phyloP scores from a whole-genome alignment of 225 moss, liverwort and hornwort genomes.

The Physcomitrium patens region DNA sequence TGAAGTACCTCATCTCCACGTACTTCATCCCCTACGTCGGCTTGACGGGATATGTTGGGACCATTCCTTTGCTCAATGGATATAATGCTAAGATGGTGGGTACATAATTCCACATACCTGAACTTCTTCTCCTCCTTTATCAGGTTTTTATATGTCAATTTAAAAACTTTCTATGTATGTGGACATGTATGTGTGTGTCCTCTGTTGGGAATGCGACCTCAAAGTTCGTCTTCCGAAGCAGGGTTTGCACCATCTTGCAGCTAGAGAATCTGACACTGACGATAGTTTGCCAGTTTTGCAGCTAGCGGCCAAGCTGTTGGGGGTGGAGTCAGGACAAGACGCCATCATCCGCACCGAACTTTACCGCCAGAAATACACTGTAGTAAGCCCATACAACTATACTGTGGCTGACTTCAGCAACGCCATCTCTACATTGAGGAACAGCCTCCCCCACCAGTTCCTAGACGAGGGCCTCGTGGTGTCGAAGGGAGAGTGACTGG shows the following conservation, averaged over 20 bases:
- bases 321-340: slow-evolving; percentile 77
- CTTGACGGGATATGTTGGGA: slow-evolving; percentile 73
- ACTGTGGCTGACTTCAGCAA: slow-evolving; percentile 62
- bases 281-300: slow-evolving; percentile 20
- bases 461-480: slow-evolving; percentile 75
- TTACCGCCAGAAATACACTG: slow-evolving; percentile 44
- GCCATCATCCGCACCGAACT: slow-evolving; percentile 65
- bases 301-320: slow-evolving; percentile 62
- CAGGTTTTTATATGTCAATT: too few species aligned
- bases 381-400: slow-evolving; percentile 51
- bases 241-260: too few species aligned
- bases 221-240: too few species aligned
- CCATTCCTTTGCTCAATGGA: slow-evolving; percentile 40
- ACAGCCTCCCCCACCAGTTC: slow-evolving; percentile 35
- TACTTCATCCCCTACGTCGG: slow-evolving; percentile 88
- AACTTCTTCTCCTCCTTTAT: background rate
- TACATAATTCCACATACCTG: background rate
- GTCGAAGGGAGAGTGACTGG: slow-evolving; percentile 28
- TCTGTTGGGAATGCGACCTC: too few species aligned
- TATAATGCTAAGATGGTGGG: slow-evolving; percentile 52
- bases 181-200: background rate
- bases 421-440: slow-evolving; percentile 47
- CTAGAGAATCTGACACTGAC: too few species aligned
- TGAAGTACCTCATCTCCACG: slow-evolving; percentile 70
- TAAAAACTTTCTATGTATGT: too few species aligned